Evolutionary conservation across 345 rosid genomes (phyloP).

Genomic region (Murraya paniculata): DNA sequence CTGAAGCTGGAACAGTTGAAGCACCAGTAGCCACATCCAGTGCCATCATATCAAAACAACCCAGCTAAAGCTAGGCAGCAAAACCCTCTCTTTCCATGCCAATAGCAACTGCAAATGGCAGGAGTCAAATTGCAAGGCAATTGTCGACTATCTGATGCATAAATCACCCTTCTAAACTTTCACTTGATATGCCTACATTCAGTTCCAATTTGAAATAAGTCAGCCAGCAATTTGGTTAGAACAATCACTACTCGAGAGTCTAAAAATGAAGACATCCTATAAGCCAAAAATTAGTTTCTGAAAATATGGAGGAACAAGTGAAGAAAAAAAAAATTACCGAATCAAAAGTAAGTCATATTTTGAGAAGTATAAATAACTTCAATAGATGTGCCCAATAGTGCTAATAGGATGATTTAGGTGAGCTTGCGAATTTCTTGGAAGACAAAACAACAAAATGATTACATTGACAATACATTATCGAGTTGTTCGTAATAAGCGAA

Average conservation of each 20-base stretch:
- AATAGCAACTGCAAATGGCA: background rate
- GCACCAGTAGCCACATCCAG: constrained; percentile 35
- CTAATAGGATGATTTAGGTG: background rate
- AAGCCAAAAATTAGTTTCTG: background rate
- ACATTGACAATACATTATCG: background rate
- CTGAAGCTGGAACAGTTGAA: constrained; percentile 38
- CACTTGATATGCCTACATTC: constrained; percentile 9
- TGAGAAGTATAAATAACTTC: too few relatives aligned
- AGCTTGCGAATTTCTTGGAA: background rate
- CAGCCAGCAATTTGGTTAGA: background rate
- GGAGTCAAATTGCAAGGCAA: constrained; percentile 1
- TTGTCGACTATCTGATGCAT: background rate
- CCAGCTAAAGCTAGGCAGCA: constrained; percentile 14
- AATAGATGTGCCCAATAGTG: too few relatives aligned
- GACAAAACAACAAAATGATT: background rate
- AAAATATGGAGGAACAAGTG: background rate
- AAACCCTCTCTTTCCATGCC: constrained; percentile 15
- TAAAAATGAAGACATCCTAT: background rate
- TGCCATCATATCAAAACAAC: constrained; percentile 31
- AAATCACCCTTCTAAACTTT: constrained; percentile 4
- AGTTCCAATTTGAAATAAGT: constrained; percentile 11
- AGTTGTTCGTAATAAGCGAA: background rate
- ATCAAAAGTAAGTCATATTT: background rate
- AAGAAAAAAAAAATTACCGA: background rate
- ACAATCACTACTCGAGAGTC: background rate